Evolutionary conservation across 2,329 filamentous ascomycete species (phyloP), one percentile per base, ranked within the genome.

Genomic region (Aspergillus pseudonomiae): DNA sequence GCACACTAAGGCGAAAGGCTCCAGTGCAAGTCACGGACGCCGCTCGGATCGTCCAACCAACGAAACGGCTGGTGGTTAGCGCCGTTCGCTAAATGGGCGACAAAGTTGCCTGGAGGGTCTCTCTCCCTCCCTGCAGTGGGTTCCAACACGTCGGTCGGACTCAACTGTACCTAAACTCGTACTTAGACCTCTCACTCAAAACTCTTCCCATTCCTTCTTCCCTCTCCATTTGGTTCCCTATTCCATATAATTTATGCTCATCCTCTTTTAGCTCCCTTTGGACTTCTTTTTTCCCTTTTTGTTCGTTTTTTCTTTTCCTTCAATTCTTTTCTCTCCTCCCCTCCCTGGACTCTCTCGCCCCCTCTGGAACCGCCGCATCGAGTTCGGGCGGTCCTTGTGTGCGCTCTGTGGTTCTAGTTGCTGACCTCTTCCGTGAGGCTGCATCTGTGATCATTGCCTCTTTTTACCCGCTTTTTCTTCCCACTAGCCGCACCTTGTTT

Each of bases 381-480:
- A 61, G 67, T 54, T 67, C 46, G 70, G 69, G 67, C 69, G 74
- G 74, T 73, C 70, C 67, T 65, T 68, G 71, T 73, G 60, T 63
- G 60, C 57, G 70, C 73, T 60, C 32, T 71, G 72, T 75, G 74
- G 72, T 74, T 70, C 63, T 71, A 72, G 73, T 75, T 41, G 73
- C 75, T 73, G 71, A 73, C 75, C 75, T 78, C 75, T 73, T 67
- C 68, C 67, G 68, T 69, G 76, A 77, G 75, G 74, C 73, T 75
- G 75, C 74, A 77, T 75, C 74, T 69, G 66, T 68, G 67, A 68
- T 65, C 69, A 69, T 67, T 67, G 64, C 63, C 63, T 66, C 64
- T 67, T 67, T 70, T 69, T 67, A 68, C 68, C 68, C 70, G 70
- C 67, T 74, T 68, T 71, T 68, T 66, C 61, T 67, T 68, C 67